Evolutionary conservation across 176 grass and related monocot species (phyloP), one percentile per base, ranked within the genome.

Genomic region (Triticum aestivum): DNA sequence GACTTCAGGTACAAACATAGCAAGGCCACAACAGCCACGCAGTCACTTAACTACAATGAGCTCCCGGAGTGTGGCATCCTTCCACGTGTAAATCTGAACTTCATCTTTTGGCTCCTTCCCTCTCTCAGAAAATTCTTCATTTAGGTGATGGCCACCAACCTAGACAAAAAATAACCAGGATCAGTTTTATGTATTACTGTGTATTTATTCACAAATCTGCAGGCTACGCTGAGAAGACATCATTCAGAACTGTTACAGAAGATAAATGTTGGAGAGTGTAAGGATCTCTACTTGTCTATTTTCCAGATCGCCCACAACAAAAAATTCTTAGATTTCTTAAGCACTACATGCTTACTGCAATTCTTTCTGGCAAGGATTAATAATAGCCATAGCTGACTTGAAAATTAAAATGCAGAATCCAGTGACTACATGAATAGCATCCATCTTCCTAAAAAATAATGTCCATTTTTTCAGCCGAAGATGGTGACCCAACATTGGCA

Each of bases 51-150:
- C n/a, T n/a, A n/a, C 97, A 69, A 92, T 98, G 9, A 98, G 93
- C 81, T 98, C 97, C 3, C 90, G 90, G 11, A 98, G 88, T 8
- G 93, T 94, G 24, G 97, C 97, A 91, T 96, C 97, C 85, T 96
- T 98, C 93, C 97, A 98, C 20, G 93, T 98, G 82, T 98, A 98
- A 83, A 98, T 98, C 82, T 98, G 97, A 49, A 98, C 93, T 74
- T 98, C 97, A 82, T 96, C 93, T 92, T 98, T 98, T 15, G 96
- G 96, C 58, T 98, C 97, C 87, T 98, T 98, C 32, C 92, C 97
- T 89, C 32, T 32, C 2, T 32, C 32, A 32, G 92, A 83, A 89
- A 98, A 98, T 11, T 98, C 97, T 84, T 96, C 97, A 45, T 95
- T 88, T 20, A 88, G 64, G 89, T 98, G 94, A 90, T 98, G 93